Evolutionary conservation across 2,329 filamentous ascomycete species (phyloP), one percentile per base, ranked within the genome.

Genomic region (Lecanicillium sp.): DNA sequence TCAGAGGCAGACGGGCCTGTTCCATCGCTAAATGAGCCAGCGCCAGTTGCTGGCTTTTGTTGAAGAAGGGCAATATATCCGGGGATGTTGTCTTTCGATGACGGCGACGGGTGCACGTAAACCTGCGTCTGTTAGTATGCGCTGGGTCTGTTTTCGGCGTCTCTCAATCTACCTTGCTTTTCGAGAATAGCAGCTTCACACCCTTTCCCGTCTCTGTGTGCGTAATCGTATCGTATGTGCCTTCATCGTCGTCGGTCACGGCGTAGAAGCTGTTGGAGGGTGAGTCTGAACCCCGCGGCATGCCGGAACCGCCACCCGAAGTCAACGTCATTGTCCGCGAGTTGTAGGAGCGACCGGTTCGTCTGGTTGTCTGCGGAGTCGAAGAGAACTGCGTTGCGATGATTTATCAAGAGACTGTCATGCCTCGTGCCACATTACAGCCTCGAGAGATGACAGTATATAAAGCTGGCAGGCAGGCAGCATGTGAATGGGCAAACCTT

Each of bases 161-260:
- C 5, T 40, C 61, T 72, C 39, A 59, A 87, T 87, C 77, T 97
- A 87, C 87, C 77, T 97, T 98, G 84, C 90, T 96, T 72, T 98
- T 98, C 17, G 90, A 91, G 60, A 86, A 96, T 12, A 98, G 74
- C 26, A 98, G 74, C 69, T 97, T 98, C 38, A 98, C 93, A 2
- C 91, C 93, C 55, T 81, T 81, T 1, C 87, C 86, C 2, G 81
- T 82, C 56, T 79, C 80, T 4, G 81, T 79, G 61, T 94, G 87
- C 4, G 88, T 86, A 60, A 98, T 89, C 15, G 90, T 97, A 64
- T 94, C 87, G 71, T 98, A 98, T 37, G 87, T 93, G 56, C 86
- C 87, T 68, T 97, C 93, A 54, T 95, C 90, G 61, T 95, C 90
- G 71, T 98, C 94, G 67, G 88, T 95, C 75, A 97, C 75, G 61